Conservation (phyloP, 768 basidiomycete species). For the Boletales sp. region DNA sequence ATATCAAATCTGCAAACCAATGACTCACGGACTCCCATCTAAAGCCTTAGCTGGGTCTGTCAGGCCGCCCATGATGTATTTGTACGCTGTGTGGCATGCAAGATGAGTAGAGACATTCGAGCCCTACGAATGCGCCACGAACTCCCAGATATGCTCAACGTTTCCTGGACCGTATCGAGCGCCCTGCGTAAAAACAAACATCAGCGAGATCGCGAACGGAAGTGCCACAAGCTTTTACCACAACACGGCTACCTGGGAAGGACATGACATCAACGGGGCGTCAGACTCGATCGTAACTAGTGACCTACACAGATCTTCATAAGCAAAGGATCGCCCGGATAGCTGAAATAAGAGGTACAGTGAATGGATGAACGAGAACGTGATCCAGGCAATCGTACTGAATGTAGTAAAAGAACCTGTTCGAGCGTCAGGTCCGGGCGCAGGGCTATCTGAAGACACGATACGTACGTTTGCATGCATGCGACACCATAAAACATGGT, state of each 20-base stretch:
- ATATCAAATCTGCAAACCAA: neutral
- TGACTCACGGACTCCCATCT: neutral
- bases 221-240: neutral
- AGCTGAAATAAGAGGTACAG: neutral
- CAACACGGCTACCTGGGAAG: neutral
- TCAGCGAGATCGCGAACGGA: neutral
- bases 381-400: neutral
- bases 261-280: neutral
- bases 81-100: neutral
- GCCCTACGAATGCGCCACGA: neutral
- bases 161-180: neutral
- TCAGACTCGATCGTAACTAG: neutral
- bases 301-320: neutral
- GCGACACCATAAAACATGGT: neutral
- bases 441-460: neutral
- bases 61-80: neutral
- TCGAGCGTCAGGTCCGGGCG: too few relatives aligned
- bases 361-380: neutral
- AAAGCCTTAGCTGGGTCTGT: neutral
- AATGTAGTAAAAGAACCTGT: conserved; percentile 2
- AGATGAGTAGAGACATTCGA: neutral
- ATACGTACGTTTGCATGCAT: conserved; percentile 3
- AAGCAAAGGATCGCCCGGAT: neutral
- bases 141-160: neutral
- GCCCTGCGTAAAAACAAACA: neutral